These are phyloP conservation scores for Diaporthe citri DNA, from an alignment of 2,329 filamentous ascomycete genomes.

Conservation along the genomic window DNA sequence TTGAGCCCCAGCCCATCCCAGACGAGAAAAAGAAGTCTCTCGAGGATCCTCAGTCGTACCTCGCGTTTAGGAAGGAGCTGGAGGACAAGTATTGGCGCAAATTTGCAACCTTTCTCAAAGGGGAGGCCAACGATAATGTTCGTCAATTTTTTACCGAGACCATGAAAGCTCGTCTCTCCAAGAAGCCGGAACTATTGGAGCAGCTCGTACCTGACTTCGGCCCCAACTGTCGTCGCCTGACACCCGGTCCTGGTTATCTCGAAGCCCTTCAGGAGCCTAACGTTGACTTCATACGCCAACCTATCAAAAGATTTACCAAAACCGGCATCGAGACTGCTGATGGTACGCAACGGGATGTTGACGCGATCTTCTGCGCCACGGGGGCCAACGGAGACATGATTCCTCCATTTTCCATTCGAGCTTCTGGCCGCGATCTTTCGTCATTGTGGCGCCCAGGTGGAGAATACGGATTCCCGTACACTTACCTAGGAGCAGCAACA, in stretches of 20 bases:
- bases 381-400: conserved; percentile 72
- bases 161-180: conserved; percentile 66
- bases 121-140: conserved; percentile 59
- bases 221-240: conserved; percentile 73
- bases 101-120: conserved; percentile 67
- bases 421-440: conserved; percentile 65
- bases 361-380: conserved; percentile 77
- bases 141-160: conserved; percentile 61
- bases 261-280: conserved; percentile 73
- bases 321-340: conserved; percentile 72
- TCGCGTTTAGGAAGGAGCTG: conserved; percentile 68
- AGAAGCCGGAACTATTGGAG: conserved; percentile 68
- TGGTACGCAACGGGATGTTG: conserved; percentile 68
- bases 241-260: conserved; percentile 76
- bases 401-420: conserved; percentile 71
- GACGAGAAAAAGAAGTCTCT: conserved; percentile 68
- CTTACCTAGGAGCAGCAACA: conserved; percentile 73
- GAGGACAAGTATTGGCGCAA: conserved; percentile 74
- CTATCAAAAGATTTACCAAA: conserved; percentile 69
- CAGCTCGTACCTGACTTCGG: conserved; percentile 73
- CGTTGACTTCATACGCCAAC: conserved; percentile 70
- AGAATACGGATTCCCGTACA: conserved; percentile 73
- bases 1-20: conserved; percentile 67
- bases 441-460: conserved; percentile 69
- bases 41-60: conserved; percentile 70